These are phyloP conservation scores for Medicago lupulina DNA, from an alignment of 306 rosid species.

Conservation along the genomic window DNA sequence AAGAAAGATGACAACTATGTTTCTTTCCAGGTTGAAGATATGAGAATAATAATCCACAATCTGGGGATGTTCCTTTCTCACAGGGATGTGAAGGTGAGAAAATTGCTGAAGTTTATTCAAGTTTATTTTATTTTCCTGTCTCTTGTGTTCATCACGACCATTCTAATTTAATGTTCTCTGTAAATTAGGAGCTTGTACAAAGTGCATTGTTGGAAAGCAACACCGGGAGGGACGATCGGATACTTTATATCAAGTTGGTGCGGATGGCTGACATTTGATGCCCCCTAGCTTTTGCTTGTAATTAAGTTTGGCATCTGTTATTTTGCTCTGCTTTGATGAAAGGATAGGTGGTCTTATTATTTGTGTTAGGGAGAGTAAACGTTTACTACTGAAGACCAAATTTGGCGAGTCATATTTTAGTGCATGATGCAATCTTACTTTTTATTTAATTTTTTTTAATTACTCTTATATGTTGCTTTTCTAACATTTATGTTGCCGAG, in stretches of 20 bases:
- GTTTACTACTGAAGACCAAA: background rate
- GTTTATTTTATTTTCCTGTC: background rate
- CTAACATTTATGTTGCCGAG: background rate
- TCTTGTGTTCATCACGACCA: background rate
- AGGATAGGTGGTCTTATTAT: background rate
- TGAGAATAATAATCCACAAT: slow-evolving; percentile 82
- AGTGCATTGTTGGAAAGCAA: slow-evolving; percentile 96
- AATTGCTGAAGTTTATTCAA: background rate
- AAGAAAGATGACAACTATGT: slow-evolving; percentile 24
- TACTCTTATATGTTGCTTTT: background rate
- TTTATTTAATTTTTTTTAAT: background rate
- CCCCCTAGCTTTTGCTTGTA: background rate
- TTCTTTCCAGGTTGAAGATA: slow-evolving; percentile 85
- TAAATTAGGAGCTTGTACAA: slow-evolving; percentile 90
- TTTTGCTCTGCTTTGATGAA: background rate
- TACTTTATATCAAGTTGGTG: slow-evolving; percentile 84
- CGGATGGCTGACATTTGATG: slow-evolving; percentile 63
- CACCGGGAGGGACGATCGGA: slow-evolving; percentile 91
- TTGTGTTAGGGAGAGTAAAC: background rate
- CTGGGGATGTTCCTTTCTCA: slow-evolving; percentile 89
- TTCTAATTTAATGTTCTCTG: slow-evolving; percentile 23
- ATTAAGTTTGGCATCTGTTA: background rate
- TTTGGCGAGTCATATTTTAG: background rate
- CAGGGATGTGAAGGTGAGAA: slow-evolving; percentile 90
- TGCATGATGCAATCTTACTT: background rate